These are phyloP conservation scores for Eucalyptus sideroxylon DNA, from an alignment of 345 rosid genomes.

Conservation along the genomic window DNA sequence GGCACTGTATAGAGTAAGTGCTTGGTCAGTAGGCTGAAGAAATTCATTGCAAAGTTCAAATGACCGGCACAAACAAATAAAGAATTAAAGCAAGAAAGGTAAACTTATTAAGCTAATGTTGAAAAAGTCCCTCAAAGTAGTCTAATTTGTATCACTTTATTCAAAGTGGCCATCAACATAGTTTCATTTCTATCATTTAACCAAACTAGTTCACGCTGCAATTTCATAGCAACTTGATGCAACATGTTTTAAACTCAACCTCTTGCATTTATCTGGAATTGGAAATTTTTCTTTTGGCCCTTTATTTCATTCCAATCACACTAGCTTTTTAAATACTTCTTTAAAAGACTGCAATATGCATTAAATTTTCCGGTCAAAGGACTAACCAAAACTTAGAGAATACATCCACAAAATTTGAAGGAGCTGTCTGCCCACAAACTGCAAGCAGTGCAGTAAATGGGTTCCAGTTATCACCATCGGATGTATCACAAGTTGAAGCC, in stretches of 20 bases:
- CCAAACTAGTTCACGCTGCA: background rate
- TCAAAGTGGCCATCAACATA: background rate
- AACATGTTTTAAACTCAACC: background rate
- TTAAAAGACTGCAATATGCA: background rate
- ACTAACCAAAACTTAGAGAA: slow-evolving; percentile 77
- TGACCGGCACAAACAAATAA: background rate
- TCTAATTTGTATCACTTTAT: background rate
- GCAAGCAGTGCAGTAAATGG: slow-evolving; percentile 55
- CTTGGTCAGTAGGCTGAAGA: background rate
- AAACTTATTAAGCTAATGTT: background rate
- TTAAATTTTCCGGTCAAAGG: background rate
- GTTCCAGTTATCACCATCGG: slow-evolving; percentile 24
- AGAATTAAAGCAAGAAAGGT: background rate
- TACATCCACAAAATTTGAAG: slow-evolving; percentile 47
- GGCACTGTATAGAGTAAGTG: slow-evolving; percentile 32
- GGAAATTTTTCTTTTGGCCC: background rate
- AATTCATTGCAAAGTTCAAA: background rate
- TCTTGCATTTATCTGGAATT: background rate
- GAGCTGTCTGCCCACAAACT: slow-evolving; percentile 53
- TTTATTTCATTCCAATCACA: background rate
- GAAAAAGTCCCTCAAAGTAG: background rate
- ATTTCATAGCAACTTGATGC: background rate
- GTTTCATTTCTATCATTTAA: background rate
- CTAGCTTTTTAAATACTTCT: background rate
- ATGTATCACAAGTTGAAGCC: slow-evolving; percentile 30